A percentile compares a stretch with the other conserved stretches of the same genome.
Evolutionary conservation across 2,329 filamentous ascomycete genomes (phyloP).

Genomic region (Penicillium freii): DNA sequence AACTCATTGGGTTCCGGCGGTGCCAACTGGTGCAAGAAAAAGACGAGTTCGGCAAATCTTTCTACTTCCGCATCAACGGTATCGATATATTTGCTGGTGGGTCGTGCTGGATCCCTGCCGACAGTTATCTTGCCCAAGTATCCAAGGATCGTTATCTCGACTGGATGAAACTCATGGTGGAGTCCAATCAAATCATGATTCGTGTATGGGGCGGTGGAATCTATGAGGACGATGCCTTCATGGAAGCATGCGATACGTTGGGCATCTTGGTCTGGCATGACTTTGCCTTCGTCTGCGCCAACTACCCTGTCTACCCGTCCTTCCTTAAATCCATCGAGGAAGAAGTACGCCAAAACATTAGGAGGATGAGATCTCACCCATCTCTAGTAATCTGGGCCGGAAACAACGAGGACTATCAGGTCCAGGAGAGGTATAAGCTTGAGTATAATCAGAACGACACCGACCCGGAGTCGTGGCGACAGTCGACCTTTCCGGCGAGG

Average conservation of each 20-base stretch:
- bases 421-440: background rate
- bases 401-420: background rate
- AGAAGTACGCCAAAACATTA: background rate
- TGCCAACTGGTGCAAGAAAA: too few species aligned
- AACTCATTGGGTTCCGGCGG: too few species aligned
- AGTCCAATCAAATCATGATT: background rate
- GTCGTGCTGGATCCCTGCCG: background rate
- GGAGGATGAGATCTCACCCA: background rate
- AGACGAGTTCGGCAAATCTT: too few species aligned
- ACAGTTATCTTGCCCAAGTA: background rate
- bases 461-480: background rate
- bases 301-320: background rate
- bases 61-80: background rate
- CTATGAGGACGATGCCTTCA: background rate
- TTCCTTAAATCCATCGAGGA: background rate
- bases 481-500: background rate
- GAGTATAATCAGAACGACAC: background rate
- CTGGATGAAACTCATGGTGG: background rate
- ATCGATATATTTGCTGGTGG: background rate
- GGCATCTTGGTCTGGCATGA: background rate
- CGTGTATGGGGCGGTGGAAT: background rate
- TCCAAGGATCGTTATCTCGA: background rate
- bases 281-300: background rate
- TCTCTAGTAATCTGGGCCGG: background rate
- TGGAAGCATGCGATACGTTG: background rate